Evolutionary conservation across 2,329 filamentous ascomycete genomes (phyloP), one percentile per base, ranked within the genome.

Genomic region (Lecanicillium sp.): DNA sequence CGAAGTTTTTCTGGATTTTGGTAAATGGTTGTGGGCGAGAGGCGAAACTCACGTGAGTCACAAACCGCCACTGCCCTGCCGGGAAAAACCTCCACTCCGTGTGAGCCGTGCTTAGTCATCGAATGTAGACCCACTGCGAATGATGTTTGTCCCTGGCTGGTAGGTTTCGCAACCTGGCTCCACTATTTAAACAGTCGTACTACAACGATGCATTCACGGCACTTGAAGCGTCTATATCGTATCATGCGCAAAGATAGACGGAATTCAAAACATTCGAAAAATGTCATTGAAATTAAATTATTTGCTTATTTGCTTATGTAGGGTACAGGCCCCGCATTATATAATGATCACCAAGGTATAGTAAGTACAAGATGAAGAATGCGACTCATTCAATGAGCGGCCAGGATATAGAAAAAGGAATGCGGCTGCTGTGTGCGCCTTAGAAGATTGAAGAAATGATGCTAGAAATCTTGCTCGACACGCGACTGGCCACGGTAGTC

Each of bases 11-110:
- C 59, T 57, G 61, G 59, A 66, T 62, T 63, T 67, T 61, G 60
- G 55, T 58, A 65, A 65, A 61, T 60, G 61, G 54, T 64, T 67
- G 64, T 68, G 66, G 59, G 66, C 57, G 56, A 52, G 55, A 62
- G 56, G 53, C 52, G 51, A 56, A 21, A 37, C 56, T 67, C 66
- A 68, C 66, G 66, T 68, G 66, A 68, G 58, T 48, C 44, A 42
- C n/a, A 33, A 37, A 45, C 24, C 43, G 37, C 29, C 30, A 39
- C 21, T 48, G 49, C 49, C 49, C 49, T 51, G 30, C 24, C 44
- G 44, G 44, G 48, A 44, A 48, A 51, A 44, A 19, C 14, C 26
- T 12, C 47, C 33, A 40, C 47, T 32, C 26, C 20, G 4, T 19
- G n/a, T n/a, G n/a, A 3, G 2, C 2, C 1, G 1, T 35, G 44